Conservation (phyloP, 257 asterid genomes). For the Salvia rosmarinus region DNA sequence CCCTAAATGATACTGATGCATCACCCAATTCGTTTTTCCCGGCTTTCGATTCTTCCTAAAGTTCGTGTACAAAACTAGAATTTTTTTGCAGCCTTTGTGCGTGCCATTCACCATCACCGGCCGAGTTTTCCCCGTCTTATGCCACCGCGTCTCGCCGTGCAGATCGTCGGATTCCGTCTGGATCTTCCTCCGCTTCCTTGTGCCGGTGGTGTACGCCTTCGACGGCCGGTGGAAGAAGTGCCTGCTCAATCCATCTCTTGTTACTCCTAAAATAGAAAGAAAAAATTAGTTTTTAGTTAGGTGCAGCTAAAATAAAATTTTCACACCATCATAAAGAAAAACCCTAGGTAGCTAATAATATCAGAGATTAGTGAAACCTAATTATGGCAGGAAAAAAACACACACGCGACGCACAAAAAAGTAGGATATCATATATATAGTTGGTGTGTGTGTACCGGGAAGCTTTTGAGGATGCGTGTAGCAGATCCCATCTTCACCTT, state of each 20-base stretch:
- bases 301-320: no score
- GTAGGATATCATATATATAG: no score
- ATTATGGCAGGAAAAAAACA: no score
- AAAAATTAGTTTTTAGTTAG: no score
- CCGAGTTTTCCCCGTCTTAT: slow-evolving; percentile 95
- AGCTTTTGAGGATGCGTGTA: slow-evolving; percentile 63
- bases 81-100: slow-evolving; percentile 97
- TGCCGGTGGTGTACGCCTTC: slow-evolving; percentile 97
- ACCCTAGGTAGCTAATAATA: no score
- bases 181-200: slow-evolving; percentile 84
- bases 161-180: slow-evolving; percentile 88
- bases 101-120: slow-evolving; percentile 89
- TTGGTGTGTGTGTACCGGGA: slow-evolving; percentile 52
- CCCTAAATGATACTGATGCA: slow-evolving; percentile 96
- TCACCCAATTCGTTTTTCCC: slow-evolving; percentile 96
- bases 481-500: slow-evolving; percentile 65
- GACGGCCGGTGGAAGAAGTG: slow-evolving; percentile 99
- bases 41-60: slow-evolving; percentile 95
- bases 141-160: slow-evolving; percentile 98
- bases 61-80: slow-evolving; percentile 84
- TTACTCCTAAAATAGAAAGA: slow-evolving; percentile 59
- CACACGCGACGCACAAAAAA: background rate
- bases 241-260: slow-evolving; percentile 86
- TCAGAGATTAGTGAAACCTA: no score
- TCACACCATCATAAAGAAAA: no score